Conservation (phyloP, 2,329 filamentous ascomycete genomes). For the Aureobasidium mangrovei region DNA sequence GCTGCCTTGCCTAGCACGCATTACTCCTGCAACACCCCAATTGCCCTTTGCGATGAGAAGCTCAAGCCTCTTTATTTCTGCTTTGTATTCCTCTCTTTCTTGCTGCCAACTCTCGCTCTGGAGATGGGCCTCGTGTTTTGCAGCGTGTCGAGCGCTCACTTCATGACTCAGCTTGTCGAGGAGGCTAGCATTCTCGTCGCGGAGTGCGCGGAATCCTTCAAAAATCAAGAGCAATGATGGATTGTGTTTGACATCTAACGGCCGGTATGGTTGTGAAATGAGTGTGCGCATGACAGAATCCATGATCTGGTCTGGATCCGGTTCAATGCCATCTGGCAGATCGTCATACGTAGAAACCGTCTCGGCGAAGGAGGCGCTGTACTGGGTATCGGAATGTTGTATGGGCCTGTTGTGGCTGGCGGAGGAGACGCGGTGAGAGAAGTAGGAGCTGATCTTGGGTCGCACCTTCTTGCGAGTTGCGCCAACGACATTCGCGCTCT, state of each 20-base stretch:
- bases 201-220: slow-evolving; percentile 32
- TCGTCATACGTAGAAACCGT: background rate
- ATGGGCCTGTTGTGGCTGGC: slow-evolving; percentile 16
- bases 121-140: slow-evolving; percentile 21
- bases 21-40: slow-evolving; percentile 35
- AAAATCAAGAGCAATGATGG: slow-evolving; percentile 34
- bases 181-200: slow-evolving; percentile 28
- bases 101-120: slow-evolving; percentile 27
- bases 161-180: slow-evolving; percentile 24
- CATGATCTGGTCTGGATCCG: slow-evolving; percentile 19
- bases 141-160: slow-evolving; percentile 17
- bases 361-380: background rate
- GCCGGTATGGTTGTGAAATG: slow-evolving; percentile 23
- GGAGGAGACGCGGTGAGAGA: slow-evolving; percentile 26
- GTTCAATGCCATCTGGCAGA: background rate
- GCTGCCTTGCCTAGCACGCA: slow-evolving; percentile 34
- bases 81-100: slow-evolving; percentile 29
- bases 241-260: slow-evolving; percentile 27
- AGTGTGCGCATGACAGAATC: slow-evolving; percentile 26
- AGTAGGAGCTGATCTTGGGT: slow-evolving; percentile 33
- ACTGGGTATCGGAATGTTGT: background rate
- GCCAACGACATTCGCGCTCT: slow-evolving; percentile 23
- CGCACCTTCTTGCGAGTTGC: slow-evolving; percentile 28
- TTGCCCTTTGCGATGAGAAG: slow-evolving; percentile 35
- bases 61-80: slow-evolving; percentile 37